phyloP scores from a whole-genome alignment of 129 eudicot species.

The Saussurea involucrata region DNA sequence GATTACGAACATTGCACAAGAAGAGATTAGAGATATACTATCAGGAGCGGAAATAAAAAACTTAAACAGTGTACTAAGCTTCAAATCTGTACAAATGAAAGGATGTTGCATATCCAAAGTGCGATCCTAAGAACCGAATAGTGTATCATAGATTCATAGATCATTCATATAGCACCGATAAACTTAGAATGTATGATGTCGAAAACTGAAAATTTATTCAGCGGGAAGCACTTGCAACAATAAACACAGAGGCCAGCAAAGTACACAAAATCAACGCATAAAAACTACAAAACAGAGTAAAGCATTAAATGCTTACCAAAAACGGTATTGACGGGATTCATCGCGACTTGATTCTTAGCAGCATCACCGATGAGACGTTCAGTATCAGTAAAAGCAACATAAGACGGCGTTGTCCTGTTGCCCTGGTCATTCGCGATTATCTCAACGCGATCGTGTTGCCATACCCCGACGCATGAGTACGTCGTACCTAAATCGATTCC shows the following conservation, averaged over 20 bases:
- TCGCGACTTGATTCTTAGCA: slow-evolving; percentile 18
- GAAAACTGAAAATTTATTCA: not conserved
- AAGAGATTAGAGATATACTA: too few species aligned
- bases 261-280: not conserved
- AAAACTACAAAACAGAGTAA: not conserved
- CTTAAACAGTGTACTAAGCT: too few species aligned
- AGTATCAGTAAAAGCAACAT: slow-evolving; percentile 17
- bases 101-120: too few species aligned
- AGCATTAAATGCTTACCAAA: slow-evolving; percentile 12
- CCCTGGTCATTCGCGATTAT: slow-evolving; percentile 27
- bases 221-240: not conserved
- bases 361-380: slow-evolving; percentile 6
- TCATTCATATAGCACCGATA: not conserved
- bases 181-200: not conserved
- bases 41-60: too few species aligned
- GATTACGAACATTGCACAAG: not conserved
- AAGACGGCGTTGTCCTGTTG: slow-evolving; percentile 21
- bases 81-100: too few species aligned
- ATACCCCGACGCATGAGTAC: slow-evolving; percentile 22
- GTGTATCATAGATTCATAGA: not conserved
- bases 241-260: not conserved
- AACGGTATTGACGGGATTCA: slow-evolving; percentile 26
- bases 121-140: not conserved
- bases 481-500: slow-evolving; percentile 26
- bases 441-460: slow-evolving; percentile 26